phyloP scores from a whole-genome alignment of 768 basidiomycete species.

The Rhodotorula taiwanensis region DNA sequence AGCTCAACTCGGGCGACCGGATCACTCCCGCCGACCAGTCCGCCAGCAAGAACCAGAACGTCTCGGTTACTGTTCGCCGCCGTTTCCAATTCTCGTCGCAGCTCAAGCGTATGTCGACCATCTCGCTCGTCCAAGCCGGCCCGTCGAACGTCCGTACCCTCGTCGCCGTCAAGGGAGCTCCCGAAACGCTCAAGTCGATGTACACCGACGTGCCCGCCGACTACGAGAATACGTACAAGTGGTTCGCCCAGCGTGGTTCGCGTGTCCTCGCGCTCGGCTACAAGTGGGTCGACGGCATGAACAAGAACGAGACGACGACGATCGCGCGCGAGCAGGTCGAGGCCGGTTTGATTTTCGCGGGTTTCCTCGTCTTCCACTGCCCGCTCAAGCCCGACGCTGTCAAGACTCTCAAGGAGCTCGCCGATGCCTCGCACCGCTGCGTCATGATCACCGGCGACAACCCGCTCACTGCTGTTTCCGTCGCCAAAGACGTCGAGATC shows the following conservation, averaged over 20 bases:
- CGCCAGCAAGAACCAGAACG: conserved; percentile 43
- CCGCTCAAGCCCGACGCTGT: conserved; percentile 92
- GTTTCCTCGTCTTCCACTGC: conserved; percentile 97
- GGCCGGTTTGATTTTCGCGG: conserved; percentile 70
- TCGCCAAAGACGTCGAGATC: conserved; percentile 92
- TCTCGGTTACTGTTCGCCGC: conserved; percentile 64
- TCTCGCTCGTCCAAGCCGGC: conserved; percentile 49
- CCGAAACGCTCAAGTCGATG: conserved; percentile 92
- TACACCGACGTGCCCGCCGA: conserved; percentile 61
- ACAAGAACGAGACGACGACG: conserved; percentile 78
- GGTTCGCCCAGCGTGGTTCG: conserved; percentile 85
- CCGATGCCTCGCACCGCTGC: conserved; percentile 96
- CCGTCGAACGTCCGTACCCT: conserved; percentile 33
- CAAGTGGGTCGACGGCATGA: conserved; percentile 70
- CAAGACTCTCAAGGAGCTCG: conserved; percentile 81
- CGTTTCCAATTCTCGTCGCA: conserved; percentile 98
- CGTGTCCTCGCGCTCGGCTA: conserved; percentile 85
- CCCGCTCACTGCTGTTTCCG: conserved; percentile 91
- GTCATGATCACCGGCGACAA: conserved; percentile 99
- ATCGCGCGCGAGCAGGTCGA: conserved; percentile 76
- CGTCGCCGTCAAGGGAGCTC: conserved; percentile 83
- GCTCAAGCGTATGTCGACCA: conserved; percentile 93
- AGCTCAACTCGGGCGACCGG: conserved; percentile 61
- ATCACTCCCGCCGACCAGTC: conserved; percentile 55
- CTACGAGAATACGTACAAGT: conserved; percentile 93